Base-by-base conservation (phyloP, 2,329 filamentous ascomycete species). In the Alternaria sp. region DNA sequence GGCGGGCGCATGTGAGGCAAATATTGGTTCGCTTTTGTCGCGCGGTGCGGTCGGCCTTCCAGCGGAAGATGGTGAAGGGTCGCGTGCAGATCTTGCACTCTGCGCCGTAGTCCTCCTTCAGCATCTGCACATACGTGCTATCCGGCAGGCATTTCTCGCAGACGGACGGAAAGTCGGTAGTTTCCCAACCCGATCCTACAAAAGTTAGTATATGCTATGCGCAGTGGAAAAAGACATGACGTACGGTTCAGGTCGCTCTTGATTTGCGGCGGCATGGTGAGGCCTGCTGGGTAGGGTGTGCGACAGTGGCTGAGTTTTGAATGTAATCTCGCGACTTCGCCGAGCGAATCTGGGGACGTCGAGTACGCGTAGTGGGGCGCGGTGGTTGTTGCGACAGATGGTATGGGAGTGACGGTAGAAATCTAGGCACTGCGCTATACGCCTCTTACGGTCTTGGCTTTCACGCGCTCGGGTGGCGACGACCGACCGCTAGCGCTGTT, bases 51-150 rank as follows among this genome's bases (percentile, higher is more conserved):
- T 97, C 94, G 67, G 92, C 90, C 73, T 95, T 95, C 95, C 95
- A 99, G 73, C 90, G 89, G 80, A 99, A 99, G 57, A 98, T 88
- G 25, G 96, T 98, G 77, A 97, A 99, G 0, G 96, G 96, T 65
- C 96, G 89, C 7, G 95, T 98, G 82, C 96, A 99, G 70, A 89
- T 85, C 77, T 88, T 88, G 81, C 85, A 87, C 81, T 83, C 82
- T 61, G 91, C 92, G 73, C 93, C 96, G 75, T 96, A 90, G 80
- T 99, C 95, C 78, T 98, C 93, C 82, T 99, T 99, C 64, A 99
- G 86, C 94, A 99, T 98, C 82, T 98, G 96, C 46, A 99, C 96
- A 76, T 97, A 99, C 2, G 95, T 95, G 74, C 98, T 98, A 66
- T 97, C 94, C 15, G 95, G 94, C 3, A 99, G 87, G 79, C 96